Base-by-base conservation (phyloP, 345 rosid species). In the Draba incana region DNA sequence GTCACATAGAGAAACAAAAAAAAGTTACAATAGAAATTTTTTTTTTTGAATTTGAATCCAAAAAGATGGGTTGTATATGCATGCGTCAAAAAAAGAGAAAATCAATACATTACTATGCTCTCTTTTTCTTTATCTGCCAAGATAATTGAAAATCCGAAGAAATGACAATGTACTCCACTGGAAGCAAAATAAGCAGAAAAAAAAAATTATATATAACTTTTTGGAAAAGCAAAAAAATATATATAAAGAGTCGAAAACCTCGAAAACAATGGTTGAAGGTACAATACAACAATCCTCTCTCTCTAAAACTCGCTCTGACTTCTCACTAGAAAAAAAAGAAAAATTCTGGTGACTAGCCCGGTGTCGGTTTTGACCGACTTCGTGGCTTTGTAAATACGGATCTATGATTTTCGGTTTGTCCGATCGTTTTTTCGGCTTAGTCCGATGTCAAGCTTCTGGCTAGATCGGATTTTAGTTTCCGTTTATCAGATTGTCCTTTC, bases 201-300 rank as follows among this genome's bases (percentile, higher is more conserved):
- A 65, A n/a, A 48, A 64, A 57, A 64, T 27, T 20, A 39, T 46
- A 73, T 73, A 33, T 42, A 42, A 23, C 46, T 50, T 24, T 53
- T 37, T 35, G 8, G 10, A 12, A 47, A 72, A 64, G 45, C 57
- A 57, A 15, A 72, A 25, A 14, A 39, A 6, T 33, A 33, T 33
- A 28, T 31, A 13, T 3, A 31, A 28, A 50, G 58, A 58, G 51
- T 39, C 3, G 33, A 10, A 35, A 41, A 73, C 51, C 62, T 66
- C 70, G 38, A 44, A 74, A 66, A 66, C 72, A 73, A 66, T 65
- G 62, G 48, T 50, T 74, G 72, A 68, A 60, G 10, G 68, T n/a
- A n/a, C n/a, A n/a, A n/a, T n/a, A n/a, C n/a, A n/a, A n/a, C n/a
- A n/a, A n/a, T n/a, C n/a, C n/a, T 20, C 20, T 20, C 20, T 20